Conservation (phyloP, 371 early-diverging fungal species). For the Lichtheimia ornata region DNA sequence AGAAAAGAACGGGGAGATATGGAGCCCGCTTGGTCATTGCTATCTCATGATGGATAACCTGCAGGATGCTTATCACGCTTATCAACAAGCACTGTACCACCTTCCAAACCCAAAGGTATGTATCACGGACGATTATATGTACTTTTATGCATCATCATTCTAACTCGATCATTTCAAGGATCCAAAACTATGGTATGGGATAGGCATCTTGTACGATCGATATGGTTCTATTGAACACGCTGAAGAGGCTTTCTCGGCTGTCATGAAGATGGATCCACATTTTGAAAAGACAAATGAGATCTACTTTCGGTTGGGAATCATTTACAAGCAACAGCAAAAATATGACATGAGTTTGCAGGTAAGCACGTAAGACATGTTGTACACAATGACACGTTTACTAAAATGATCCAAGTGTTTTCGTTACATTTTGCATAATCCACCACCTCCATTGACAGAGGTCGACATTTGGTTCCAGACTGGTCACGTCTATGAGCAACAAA, state of each 20-base stretch:
- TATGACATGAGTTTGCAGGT: slow-evolving; percentile 84
- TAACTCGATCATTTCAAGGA: slow-evolving; percentile 53
- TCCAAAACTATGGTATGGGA: slow-evolving; percentile 98
- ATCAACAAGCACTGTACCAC: slow-evolving; percentile 90
- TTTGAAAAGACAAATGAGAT: slow-evolving; percentile 98
- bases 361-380: slow-evolving; percentile 3
- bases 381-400: not conserved
- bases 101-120: slow-evolving; percentile 82
- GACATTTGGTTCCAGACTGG: slow-evolving; percentile 99
- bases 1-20: slow-evolving; percentile 84
- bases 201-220: slow-evolving; percentile 96
- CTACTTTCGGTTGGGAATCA: slow-evolving; percentile 95
- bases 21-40: slow-evolving; percentile 92
- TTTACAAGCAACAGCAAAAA: slow-evolving; percentile 94
- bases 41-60: slow-evolving; percentile 94
- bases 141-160: too few species aligned
- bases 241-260: slow-evolving; percentile 95
- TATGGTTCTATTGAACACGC: slow-evolving; percentile 96
- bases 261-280: slow-evolving; percentile 82
- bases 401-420: slow-evolving; percentile 74
- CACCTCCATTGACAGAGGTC: slow-evolving; percentile 87
- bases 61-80: slow-evolving; percentile 90
- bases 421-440: slow-evolving; percentile 85
- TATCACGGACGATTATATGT: not conserved
- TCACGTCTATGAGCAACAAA: slow-evolving; percentile 93